These are phyloP conservation scores for Fusarium chlamydosporum DNA, from an alignment of 2,329 filamentous ascomycete species.

Conservation along the genomic window DNA sequence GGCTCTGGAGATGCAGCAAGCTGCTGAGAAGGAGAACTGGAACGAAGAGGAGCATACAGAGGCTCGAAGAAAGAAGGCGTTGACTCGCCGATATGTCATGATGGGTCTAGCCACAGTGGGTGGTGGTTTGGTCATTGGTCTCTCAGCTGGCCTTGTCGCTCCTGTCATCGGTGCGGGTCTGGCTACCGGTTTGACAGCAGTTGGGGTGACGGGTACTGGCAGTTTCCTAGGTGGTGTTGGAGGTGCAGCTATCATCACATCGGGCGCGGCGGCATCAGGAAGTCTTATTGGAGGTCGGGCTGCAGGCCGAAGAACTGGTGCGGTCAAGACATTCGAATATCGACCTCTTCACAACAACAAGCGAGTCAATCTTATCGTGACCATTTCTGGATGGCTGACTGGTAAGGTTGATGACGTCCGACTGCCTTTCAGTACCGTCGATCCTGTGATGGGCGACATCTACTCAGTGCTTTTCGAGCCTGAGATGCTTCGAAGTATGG, in stretches of 20 bases:
- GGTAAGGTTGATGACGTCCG: constrained; percentile 97
- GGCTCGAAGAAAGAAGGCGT: constrained; percentile 81
- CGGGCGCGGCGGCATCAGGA: constrained; percentile 86
- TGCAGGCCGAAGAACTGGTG: constrained; percentile 87
- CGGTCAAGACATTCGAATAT: constrained; percentile 97
- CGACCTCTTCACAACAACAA: constrained; percentile 98
- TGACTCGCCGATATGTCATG: constrained; percentile 88
- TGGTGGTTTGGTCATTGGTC: constrained; percentile 92
- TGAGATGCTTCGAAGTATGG: constrained; percentile 97
- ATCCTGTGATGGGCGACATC: constrained; percentile 97
- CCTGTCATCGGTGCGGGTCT: constrained; percentile 95
- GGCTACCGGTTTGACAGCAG: constrained; percentile 93
- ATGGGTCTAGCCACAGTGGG: constrained; percentile 98
- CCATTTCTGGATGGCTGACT: constrained; percentile 97
- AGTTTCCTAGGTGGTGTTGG: constrained; percentile 92
- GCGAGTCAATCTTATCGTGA: constrained; percentile 93
- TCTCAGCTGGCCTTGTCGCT: constrained; percentile 91
- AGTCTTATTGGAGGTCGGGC: constrained; percentile 88
- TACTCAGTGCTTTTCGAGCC: constrained; percentile 98
- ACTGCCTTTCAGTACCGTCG: constrained; percentile 93
- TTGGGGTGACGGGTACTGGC: constrained; percentile 89
- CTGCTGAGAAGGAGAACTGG: constrained; percentile 95
- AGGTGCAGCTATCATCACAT: constrained; percentile 94
- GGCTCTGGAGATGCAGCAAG: constrained; percentile 96
- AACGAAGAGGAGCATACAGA: constrained; percentile 97